phyloP scores from a whole-genome alignment of 768 basidiomycete genomes.

The Multifurca ochricompacta region DNA sequence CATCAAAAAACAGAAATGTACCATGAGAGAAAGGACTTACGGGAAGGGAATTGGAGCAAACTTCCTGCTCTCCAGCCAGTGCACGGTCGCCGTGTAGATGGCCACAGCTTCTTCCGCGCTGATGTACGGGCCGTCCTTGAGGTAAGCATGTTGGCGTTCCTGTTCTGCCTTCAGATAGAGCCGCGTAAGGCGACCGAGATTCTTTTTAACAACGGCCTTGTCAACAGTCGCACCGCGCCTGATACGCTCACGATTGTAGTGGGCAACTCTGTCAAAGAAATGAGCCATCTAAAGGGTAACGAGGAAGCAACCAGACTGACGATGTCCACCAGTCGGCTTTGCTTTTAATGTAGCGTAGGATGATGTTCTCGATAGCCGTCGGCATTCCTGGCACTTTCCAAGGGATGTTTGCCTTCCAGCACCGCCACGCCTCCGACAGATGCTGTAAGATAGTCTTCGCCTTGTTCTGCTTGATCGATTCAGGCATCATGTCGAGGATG shows the following conservation, averaged over 20 bases:
- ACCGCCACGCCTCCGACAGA: conserved; percentile 96
- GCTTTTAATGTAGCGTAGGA: conserved; percentile 96
- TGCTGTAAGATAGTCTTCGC: conserved; percentile 99
- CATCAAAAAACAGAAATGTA: background rate
- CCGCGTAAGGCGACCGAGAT: conserved; percentile 93
- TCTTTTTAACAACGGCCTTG: conserved; percentile 99
- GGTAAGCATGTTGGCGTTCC: conserved; percentile 95
- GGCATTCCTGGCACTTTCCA: conserved; percentile 99
- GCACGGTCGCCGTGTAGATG: conserved; percentile 96
- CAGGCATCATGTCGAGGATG: conserved; percentile 99
- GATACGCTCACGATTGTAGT: conserved; percentile 97
- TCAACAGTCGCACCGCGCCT: conserved; percentile 94
- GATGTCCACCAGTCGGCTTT: conserved; percentile 99
- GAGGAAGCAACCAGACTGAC: conserved; percentile 33
- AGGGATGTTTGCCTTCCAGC: conserved; percentile 95
- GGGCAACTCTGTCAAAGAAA: conserved; percentile 58
- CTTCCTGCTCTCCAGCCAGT: conserved; percentile 97
- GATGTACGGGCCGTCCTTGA: conserved; percentile 99
- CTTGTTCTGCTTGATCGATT: conserved; percentile 98
- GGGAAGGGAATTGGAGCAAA: conserved; percentile 99
- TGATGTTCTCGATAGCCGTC: conserved; percentile 98
- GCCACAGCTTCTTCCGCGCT: conserved; percentile 98
- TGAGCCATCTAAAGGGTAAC: background rate
- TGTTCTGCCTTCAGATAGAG: conserved; percentile 98
- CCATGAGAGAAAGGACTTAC: conserved; percentile 33